Base-by-base conservation (phyloP, 257 asterid species). In the Solanum gandarillasii region DNA sequence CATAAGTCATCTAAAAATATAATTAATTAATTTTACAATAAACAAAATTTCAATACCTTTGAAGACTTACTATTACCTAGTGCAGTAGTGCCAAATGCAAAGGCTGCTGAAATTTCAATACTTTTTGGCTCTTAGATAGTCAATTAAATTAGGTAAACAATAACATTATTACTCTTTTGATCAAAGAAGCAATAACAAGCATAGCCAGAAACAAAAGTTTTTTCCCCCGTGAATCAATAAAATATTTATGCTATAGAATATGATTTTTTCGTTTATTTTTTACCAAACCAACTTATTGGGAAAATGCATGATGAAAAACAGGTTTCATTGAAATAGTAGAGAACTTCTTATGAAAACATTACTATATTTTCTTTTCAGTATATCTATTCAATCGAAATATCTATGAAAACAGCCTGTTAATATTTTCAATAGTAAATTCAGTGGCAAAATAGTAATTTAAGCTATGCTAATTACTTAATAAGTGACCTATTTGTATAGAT, bases 81-180 rank as follows among this genome's bases (percentile, higher is more conserved):
- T 74, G 48, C 20, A 35, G 18, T 75, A 36, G 55, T 75, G 82
- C 48, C 81, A 73, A 73, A 73, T 20, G 46, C 27, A 75, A 38
- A 75, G 32, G 58, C 83, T 12, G 14, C 20, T 75, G 46, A 36
- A 75, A 75, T 0, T 75, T 46, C 31, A 21, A 38, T 36, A 38
- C 3, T 38, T 38, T 75, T 38, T 75, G 83, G 55, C 55, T 23
- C 83, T 23, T 75, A 12, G 23, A 76, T 39, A n/a, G 58, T 38
- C 58, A 76, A 76, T 76, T 76, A n/a, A 21, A 73, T 73, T 73
- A 73, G 81, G 81, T 73, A 73, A 73, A n/a, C 46, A 73, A 8
- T 20, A 73, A 73, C 14, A 73, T 34, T 10, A 72, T 9, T 72
- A 71, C 41, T 71, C 76, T 71, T 71, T 18, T 55, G 27, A 73